Evolutionary conservation across 176 grass and related monocot species (phyloP), one percentile per base, ranked within the genome.

Genomic region (Cenchrus fungigraminus): DNA sequence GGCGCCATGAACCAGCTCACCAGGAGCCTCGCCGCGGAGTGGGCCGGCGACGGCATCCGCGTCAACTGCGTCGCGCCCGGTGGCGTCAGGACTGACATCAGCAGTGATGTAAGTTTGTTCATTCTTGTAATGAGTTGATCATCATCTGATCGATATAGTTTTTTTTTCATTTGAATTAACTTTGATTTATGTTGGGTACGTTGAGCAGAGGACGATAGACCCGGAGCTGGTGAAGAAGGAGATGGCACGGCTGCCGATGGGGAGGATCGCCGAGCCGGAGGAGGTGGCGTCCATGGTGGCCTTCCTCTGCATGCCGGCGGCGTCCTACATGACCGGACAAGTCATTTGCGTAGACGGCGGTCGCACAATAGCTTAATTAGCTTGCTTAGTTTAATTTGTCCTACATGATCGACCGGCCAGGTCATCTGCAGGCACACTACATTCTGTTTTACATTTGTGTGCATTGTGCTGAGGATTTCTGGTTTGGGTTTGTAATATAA

Each of bases 221-320:
- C 75, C 55, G 12, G 76, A 86, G 65, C 55, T 86, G 42, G 2
- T 31, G n/a, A 84, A 80, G 28, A 80, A 16, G 13, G 71, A 87
- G 31, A 14, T 58, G 51, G 15, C 13, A 1, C 78, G 78, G 16
- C 22, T 79, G 6, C 86, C 89, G 0, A 43, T 87, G 47, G 56
- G 77, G 28, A 51, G 82, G n/a, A 2, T 82, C 4, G 89, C 28
- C 4, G 82, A 85, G 57, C 65, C 83, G 11, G 66, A 82, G 28
- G 90, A 88, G 72, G 66, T 88, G 47, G 86, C 90, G 9, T 68
- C 90, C 0, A 45, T 29, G 63, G 65, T 82, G 64, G 57, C 78
- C 1, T 91, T 91, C 56, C 82, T 88, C 6, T 92, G 86, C 79
- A 72, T 92, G 72, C 90, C 90, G 17, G 60, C 78, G 5, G 73